Evolutionary conservation across 495 filamentous ascomycete genomes (phyloP).

Genomic region (Talaromyces proteolyticus): DNA sequence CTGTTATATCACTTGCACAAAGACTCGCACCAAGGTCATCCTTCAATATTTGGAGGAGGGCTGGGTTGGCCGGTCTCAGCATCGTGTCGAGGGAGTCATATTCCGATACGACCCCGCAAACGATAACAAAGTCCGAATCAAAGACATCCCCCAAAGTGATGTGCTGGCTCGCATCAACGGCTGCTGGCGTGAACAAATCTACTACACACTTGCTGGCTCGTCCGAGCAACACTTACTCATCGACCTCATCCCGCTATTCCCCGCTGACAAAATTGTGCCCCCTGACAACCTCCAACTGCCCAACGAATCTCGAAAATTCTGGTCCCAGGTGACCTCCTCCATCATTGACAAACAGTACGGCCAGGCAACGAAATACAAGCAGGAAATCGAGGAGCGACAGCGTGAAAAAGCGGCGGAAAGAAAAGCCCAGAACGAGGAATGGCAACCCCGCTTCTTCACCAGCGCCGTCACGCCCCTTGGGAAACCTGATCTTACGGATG

Average conservation of each 20-base stretch:
- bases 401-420: conserved; percentile 77
- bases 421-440: conserved; percentile 56
- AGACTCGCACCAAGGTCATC: conserved; percentile 85
- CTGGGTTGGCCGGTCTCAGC: conserved; percentile 87
- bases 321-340: conserved; percentile 81
- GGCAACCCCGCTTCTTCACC: conserved; percentile 88
- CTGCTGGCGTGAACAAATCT: conserved; percentile 71
- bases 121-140: conserved; percentile 69
- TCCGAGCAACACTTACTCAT: conserved; percentile 64
- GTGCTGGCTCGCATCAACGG: conserved; percentile 80
- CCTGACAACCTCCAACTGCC: conserved; percentile 70
- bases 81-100: conserved; percentile 85
- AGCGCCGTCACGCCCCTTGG: conserved; percentile 66
- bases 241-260: conserved; percentile 75
- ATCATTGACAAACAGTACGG: conserved; percentile 78
- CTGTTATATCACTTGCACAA: conserved; percentile 78
- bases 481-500: conserved; percentile 72
- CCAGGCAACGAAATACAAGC: conserved; percentile 79
- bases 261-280: conserved; percentile 70
- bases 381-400: conserved; percentile 88
- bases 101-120: conserved; percentile 81
- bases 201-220: conserved; percentile 52
- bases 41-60: conserved; percentile 90
- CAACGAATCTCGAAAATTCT: conserved; percentile 87
- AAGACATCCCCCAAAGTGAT: conserved; percentile 78